Conservation (phyloP, 164 flowering plant species). For the Aristolochia californica region DNA sequence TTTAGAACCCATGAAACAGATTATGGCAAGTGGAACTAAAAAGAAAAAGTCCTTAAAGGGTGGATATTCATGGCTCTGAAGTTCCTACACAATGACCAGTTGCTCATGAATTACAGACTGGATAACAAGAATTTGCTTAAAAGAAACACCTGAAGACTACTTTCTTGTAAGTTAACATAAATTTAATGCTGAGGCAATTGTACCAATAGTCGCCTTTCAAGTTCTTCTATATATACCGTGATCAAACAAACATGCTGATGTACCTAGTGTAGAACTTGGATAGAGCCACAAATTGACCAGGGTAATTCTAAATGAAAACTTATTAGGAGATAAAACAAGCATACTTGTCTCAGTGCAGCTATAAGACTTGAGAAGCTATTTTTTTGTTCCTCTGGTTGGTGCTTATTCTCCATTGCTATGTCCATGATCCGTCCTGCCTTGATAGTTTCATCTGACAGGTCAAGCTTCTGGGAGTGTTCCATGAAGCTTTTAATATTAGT, state of each 20-base stretch:
- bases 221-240: not conserved
- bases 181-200: not conserved
- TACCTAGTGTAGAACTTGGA: no score
- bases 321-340: not conserved
- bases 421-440: slow-evolving; percentile 16
- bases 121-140: not conserved
- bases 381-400: slow-evolving; percentile 8
- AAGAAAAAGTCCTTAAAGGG: slow-evolving; percentile 14
- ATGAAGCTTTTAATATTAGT: slow-evolving; percentile 6
- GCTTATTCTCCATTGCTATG: slow-evolving; percentile 4
- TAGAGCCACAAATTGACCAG: not conserved
- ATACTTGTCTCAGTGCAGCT: not conserved
- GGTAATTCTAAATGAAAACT: no score
- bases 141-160: no score
- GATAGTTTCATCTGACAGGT: slow-evolving; percentile 12
- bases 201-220: not conserved
- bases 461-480: slow-evolving; percentile 10
- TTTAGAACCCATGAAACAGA: slow-evolving; percentile 12
- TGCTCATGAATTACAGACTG: not conserved
- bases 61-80: slow-evolving; percentile 9
- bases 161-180: no score
- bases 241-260: no score
- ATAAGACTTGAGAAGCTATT: slow-evolving; percentile 9
- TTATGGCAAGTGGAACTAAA: slow-evolving; percentile 16
- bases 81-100: slow-evolving; percentile 9